phyloP scores from a whole-genome alignment of 179 eudicot genomes.

The Beta lomatogona region DNA sequence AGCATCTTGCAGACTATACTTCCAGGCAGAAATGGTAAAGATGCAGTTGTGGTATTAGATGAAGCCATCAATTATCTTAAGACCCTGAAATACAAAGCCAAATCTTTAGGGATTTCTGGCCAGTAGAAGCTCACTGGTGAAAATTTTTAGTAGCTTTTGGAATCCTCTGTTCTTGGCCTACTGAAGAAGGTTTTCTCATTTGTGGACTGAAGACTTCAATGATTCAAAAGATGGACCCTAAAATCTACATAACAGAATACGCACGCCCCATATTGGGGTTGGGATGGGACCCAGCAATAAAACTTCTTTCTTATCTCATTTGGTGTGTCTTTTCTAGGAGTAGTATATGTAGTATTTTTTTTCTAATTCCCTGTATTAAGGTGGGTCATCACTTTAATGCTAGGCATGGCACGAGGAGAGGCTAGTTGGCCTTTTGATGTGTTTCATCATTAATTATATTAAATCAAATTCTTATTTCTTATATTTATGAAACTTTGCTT shows the following conservation, averaged over 20 bases:
- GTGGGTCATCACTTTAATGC: constrained; percentile 32
- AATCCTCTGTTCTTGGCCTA: constrained; percentile 17
- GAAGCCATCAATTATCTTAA: constrained; percentile 75
- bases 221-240: constrained; percentile 34
- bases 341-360: not conserved
- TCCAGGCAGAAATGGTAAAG: constrained; percentile 63
- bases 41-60: constrained; percentile 64
- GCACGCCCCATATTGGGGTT: constrained; percentile 32
- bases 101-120: constrained; percentile 51
- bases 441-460: constrained; percentile 30
- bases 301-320: constrained; percentile 1
- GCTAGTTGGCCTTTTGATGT: constrained; percentile 37
- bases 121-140: constrained; percentile 13
- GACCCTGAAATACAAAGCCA: constrained; percentile 62
- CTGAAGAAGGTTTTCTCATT: constrained; percentile 7
- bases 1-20: constrained; percentile 60
- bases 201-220: constrained; percentile 20
- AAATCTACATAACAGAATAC: constrained; percentile 24
- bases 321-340: not conserved
- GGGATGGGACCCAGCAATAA: constrained; percentile 21
- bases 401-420: constrained; percentile 31
- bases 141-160: not conserved
- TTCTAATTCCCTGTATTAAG: not conserved
- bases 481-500: constrained; percentile 12
- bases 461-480: constrained; percentile 11